phyloP scores from a whole-genome alignment of 495 filamentous ascomycete genomes.

The Aspergillus ellipticus region DNA sequence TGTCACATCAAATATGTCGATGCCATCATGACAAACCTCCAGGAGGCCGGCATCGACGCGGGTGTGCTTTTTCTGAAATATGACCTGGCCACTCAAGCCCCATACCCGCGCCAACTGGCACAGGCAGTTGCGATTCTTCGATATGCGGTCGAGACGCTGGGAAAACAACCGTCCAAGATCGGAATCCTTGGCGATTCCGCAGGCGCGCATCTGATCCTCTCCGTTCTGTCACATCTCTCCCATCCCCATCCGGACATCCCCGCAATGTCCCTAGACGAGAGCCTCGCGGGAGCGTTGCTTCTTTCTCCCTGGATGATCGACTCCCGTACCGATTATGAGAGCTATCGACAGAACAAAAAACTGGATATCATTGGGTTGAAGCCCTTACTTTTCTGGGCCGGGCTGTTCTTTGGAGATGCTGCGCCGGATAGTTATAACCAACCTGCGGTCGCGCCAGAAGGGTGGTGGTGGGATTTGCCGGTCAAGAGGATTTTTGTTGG shows the following conservation, averaged over 20 bases:
- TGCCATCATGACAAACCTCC: neutral
- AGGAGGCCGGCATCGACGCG: neutral
- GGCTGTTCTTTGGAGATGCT: neutral
- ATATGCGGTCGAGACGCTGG: conserved; percentile 34
- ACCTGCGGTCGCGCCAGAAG: neutral
- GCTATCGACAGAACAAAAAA: conserved; percentile 1
- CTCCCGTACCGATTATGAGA: conserved; percentile 3
- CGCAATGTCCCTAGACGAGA: neutral
- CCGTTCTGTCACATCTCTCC: conserved; percentile 47
- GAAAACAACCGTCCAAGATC: conserved; percentile 36
- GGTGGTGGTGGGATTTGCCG: neutral
- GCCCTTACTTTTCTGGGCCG: neutral
- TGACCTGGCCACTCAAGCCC: conserved; percentile 37
- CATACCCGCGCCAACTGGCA: conserved; percentile 49
- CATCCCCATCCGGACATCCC: conserved; percentile 46
- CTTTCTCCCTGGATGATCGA: conserved; percentile 14
- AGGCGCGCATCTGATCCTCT: conserved; percentile 49
- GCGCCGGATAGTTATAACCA: neutral
- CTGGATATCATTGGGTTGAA: neutral
- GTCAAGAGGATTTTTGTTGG: neutral
- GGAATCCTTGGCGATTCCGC: conserved; percentile 54
- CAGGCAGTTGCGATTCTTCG: conserved; percentile 43
- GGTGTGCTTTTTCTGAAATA: neutral
- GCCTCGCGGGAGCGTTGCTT: conserved; percentile 7
- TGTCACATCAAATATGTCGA: neutral